Evolutionary conservation across 768 basidiomycete genomes (phyloP).

Genomic region (Gyrodon lividus): DNA sequence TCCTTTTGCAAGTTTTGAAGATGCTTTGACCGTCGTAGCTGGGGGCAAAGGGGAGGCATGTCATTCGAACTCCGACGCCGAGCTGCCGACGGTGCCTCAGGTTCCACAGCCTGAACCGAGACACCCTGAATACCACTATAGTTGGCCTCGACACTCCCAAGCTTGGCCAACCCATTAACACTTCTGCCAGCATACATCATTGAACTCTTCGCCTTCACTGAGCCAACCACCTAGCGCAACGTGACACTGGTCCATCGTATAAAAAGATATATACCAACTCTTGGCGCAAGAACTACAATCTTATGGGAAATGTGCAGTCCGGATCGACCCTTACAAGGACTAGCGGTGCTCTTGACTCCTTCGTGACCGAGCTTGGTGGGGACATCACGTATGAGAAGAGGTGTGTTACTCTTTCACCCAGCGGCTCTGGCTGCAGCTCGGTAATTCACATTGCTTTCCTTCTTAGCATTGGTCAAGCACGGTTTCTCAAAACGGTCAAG

Average conservation of each 20-base stretch:
- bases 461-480: slow-evolving; percentile 30
- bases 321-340: slow-evolving; percentile 69
- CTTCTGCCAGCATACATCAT: no score
- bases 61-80: no score
- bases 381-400: slow-evolving; percentile 93
- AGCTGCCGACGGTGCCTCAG: no score
- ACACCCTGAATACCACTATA: no score
- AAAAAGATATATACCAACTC: background rate
- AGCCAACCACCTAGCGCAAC: no score
- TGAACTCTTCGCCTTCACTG: no score
- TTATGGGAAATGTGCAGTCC: slow-evolving; percentile 80
- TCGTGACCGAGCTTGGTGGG: slow-evolving; percentile 81
- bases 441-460: background rate
- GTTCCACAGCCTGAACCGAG: no score
- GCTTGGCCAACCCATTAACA: no score
- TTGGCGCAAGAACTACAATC: background rate
- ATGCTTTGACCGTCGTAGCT: no score
- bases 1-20: no score
- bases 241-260: no score
- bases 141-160: background rate
- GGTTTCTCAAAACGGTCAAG: slow-evolving; percentile 75
- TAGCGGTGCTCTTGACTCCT: slow-evolving; percentile 83
- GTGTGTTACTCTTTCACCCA: slow-evolving; percentile 39
- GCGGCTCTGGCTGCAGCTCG: background rate
- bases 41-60: no score